phyloP scores from a whole-genome alignment of 2,329 filamentous ascomycete species.

The Calonectria fujianensis region DNA sequence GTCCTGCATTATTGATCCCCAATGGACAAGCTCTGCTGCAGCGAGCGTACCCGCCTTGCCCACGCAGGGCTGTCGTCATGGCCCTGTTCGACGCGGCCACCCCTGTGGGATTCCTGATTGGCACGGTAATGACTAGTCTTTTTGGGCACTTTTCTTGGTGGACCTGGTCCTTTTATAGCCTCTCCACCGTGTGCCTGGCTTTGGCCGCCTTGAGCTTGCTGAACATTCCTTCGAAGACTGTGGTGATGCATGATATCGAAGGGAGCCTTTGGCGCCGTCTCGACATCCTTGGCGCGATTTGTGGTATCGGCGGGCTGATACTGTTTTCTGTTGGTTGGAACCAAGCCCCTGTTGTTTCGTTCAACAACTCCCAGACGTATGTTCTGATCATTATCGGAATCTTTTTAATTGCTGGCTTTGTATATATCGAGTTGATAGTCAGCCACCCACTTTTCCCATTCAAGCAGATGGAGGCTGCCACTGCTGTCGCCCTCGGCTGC shows the following conservation, averaged over 20 bases:
- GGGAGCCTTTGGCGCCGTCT: slow-evolving; percentile 52
- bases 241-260: slow-evolving; percentile 51
- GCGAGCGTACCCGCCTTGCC: slow-evolving; percentile 52
- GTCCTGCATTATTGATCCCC: slow-evolving; percentile 50
- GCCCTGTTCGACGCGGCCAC: slow-evolving; percentile 51
- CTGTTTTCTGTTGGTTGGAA: slow-evolving; percentile 54
- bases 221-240: slow-evolving; percentile 46
- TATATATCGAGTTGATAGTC: slow-evolving; percentile 48
- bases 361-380: slow-evolving; percentile 44
- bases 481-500: slow-evolving; percentile 47
- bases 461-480: slow-evolving; percentile 45
- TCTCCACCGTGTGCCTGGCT: slow-evolving; percentile 48
- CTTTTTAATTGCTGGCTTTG: slow-evolving; percentile 38
- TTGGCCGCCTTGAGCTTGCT: slow-evolving; percentile 49
- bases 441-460: slow-evolving; percentile 52
- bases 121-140: slow-evolving; percentile 52
- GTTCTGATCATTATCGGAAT: slow-evolving; percentile 48
- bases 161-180: slow-evolving; percentile 53
- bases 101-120: slow-evolving; percentile 52
- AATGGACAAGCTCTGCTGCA: slow-evolving; percentile 51
- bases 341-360: slow-evolving; percentile 48
- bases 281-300: slow-evolving; percentile 44
- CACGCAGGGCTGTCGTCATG: slow-evolving; percentile 50
- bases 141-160: slow-evolving; percentile 50
- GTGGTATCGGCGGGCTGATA: slow-evolving; percentile 44